Evolutionary conservation across 2,329 filamentous ascomycete species (phyloP).

Genomic region (Neoascochyta sp.): DNA sequence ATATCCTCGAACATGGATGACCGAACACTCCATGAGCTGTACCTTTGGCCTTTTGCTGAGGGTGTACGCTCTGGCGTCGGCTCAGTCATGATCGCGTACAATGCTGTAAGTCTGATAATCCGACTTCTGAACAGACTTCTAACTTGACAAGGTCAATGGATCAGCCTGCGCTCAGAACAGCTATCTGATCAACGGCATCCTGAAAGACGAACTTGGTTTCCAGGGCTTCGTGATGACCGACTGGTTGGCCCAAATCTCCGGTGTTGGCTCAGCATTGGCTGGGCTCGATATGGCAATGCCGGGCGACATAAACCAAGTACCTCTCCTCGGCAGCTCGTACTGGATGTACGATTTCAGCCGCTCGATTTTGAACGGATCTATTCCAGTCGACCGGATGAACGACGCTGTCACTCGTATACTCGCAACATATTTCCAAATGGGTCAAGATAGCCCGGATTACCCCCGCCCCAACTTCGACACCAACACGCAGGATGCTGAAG

Average conservation of each 20-base stretch:
- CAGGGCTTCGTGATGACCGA: constrained; percentile 87
- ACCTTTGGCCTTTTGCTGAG: constrained; percentile 83
- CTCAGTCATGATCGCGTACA: constrained; percentile 79
- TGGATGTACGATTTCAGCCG: constrained; percentile 74
- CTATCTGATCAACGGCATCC: constrained; percentile 75
- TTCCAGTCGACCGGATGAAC: constrained; percentile 77
- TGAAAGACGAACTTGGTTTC: constrained; percentile 84
- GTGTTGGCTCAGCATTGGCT: constrained; percentile 72
- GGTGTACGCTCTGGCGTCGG: constrained; percentile 73
- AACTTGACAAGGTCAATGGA: constrained; percentile 40
- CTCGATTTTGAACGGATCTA: constrained; percentile 74
- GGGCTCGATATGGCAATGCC: constrained; percentile 82
- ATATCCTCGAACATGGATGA: constrained; percentile 66
- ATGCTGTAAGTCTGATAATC: constrained; percentile 34
- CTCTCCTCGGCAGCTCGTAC: constrained; percentile 46
- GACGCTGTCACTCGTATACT: constrained; percentile 86
- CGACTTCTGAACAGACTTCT: constrained; percentile 1
- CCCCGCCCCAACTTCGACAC: constrained; percentile 44
- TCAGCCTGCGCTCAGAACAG: constrained; percentile 66
- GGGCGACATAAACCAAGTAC: constrained; percentile 58
- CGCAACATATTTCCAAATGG: constrained; percentile 72
- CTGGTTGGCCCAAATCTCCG: constrained; percentile 81
- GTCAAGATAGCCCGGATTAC: constrained; percentile 38
- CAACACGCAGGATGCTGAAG: constrained; percentile 33
- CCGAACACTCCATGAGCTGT: constrained; percentile 71